phyloP scores from a whole-genome alignment of 1,284 basidiomycete species.

The Moesziomyces sp. region DNA sequence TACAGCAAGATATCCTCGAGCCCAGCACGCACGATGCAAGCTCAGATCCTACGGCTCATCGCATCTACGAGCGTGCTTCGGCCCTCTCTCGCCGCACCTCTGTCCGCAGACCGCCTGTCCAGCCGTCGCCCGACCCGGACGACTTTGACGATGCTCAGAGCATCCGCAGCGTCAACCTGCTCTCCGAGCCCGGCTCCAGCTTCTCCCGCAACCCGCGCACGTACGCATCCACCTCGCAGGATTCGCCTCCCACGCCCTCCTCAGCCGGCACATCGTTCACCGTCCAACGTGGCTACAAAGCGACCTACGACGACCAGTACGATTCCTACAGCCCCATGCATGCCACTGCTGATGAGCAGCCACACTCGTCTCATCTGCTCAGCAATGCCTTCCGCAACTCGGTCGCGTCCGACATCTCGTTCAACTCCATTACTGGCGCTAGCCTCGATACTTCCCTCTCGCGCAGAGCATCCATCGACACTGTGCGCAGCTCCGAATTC shows the following conservation, averaged over 20 bases:
- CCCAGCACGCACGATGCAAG: conserved; percentile 3
- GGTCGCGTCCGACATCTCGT: conserved; percentile 52
- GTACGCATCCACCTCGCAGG: conserved; percentile 4
- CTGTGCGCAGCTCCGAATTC: conserved; percentile 59
- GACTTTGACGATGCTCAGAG: conserved; percentile 43
- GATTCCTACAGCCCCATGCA: conserved; percentile 15
- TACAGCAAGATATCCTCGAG: conserved; percentile 37
- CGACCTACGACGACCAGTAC: conserved; percentile 20
- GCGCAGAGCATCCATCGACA: conserved; percentile 52
- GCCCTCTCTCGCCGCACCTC: conserved; percentile 42
- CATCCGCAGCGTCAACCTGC: conserved; percentile 47
- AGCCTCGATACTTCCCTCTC: conserved; percentile 16
- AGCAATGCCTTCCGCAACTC: conserved; percentile 54
- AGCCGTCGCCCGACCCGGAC: conserved; percentile 46
- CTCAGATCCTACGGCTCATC: conserved; percentile 3
- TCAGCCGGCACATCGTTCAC: conserved; percentile 16
- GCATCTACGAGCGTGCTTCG: conserved; percentile 43
- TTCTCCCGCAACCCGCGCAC: conserved; percentile 15
- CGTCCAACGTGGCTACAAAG: conserved; percentile 38
- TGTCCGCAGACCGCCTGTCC: conserved; percentile 31
- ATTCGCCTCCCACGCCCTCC: conserved; percentile 7
- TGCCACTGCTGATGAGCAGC: conserved; percentile 15
- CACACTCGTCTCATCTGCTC: conserved; percentile 35
- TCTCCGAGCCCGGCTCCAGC: conserved; percentile 25
- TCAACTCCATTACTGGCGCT: conserved; percentile 52